Evolutionary conservation across 352 stramenopile genomes (phyloP).

Genomic region (Thraustochytrium aureum): DNA sequence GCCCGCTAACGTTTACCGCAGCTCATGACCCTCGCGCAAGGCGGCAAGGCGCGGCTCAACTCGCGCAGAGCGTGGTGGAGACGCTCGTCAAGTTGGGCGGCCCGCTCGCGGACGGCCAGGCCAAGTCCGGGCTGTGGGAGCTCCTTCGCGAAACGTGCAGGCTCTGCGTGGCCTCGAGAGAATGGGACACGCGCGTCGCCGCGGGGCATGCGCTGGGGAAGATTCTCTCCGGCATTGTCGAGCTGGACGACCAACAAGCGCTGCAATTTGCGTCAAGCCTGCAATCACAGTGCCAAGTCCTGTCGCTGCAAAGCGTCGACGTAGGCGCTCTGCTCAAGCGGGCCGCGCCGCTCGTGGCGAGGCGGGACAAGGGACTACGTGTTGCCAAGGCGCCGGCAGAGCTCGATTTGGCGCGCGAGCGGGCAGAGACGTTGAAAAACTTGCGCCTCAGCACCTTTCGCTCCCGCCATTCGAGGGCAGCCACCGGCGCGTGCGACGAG

Average conservation of each 20-base stretch:
- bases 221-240: background rate
- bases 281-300: background rate
- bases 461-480: too few relatives aligned
- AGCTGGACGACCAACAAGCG: background rate
- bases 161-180: background rate
- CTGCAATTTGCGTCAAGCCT: background rate
- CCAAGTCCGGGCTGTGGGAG: background rate
- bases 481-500: background rate
- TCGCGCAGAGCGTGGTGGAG: too few relatives aligned
- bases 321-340: background rate
- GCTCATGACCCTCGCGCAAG: background rate
- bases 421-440: background rate
- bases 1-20: background rate
- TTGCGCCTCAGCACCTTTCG: background rate
- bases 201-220: background rate
- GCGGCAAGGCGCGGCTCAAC: background rate
- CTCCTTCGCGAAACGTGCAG: background rate
- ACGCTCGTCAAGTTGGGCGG: too few relatives aligned
- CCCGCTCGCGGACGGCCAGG: background rate
- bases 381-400: background rate
- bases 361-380: background rate
- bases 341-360: background rate
- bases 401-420: background rate
- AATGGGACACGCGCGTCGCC: conserved; percentile 9
- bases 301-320: conserved; percentile 1